These are phyloP conservation scores for Ceratobasidium sp. DNA, from an alignment of 1,284 basidiomycete species.

Conservation along the genomic window DNA sequence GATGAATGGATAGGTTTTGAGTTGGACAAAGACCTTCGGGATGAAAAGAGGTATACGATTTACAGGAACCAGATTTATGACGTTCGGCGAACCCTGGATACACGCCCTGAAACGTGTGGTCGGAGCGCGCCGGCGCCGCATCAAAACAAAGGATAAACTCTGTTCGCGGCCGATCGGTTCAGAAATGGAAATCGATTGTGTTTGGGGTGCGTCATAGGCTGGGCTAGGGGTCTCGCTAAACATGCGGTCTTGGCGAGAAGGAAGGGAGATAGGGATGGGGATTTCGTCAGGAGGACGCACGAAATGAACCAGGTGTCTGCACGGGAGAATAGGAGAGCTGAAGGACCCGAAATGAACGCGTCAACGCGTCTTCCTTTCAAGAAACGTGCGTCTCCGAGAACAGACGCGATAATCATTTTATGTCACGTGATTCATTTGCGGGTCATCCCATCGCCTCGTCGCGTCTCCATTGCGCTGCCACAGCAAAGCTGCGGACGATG, in stretches of 20 bases:
- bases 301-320: background rate
- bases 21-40: no score
- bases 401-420: no score
- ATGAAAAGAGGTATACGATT: background rate
- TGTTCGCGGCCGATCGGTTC: background rate
- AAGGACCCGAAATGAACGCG: no score
- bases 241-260: background rate
- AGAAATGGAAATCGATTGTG: background rate
- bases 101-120: background rate
- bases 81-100: no score
- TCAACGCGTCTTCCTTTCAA: no score
- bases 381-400: no score
- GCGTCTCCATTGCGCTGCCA: no score
- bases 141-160: slow-evolving; percentile 18
- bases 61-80: no score
- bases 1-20: no score
- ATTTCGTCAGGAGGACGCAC: background rate
- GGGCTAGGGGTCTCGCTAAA: background rate
- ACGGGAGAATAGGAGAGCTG: background rate
- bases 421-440: no score
- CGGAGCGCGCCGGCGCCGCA: background rate
- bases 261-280: background rate
- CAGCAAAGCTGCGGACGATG: no score
- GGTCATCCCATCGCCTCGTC: no score
- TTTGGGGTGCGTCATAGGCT: background rate